Conservation (phyloP, 495 filamentous ascomycete species). For the Penicillium chermesinum region DNA sequence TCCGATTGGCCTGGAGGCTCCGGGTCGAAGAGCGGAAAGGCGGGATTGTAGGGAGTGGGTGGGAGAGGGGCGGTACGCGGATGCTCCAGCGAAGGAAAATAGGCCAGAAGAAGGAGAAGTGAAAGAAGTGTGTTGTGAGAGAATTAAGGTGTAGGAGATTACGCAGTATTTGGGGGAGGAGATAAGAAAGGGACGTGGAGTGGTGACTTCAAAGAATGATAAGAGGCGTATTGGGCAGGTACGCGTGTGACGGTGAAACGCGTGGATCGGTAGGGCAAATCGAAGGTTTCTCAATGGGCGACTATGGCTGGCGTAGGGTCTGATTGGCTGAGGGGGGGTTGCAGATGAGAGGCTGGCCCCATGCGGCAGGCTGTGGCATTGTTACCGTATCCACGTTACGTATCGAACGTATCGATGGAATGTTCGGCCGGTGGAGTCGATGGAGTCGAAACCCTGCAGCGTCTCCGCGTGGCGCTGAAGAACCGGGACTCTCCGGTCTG, state of each 20-base stretch:
- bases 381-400: background rate
- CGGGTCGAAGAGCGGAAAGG: background rate
- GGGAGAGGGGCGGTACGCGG: no score
- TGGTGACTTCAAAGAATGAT: conserved; percentile 25
- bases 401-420: no score
- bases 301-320: background rate
- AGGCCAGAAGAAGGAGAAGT: background rate
- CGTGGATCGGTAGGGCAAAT: conserved; percentile 1
- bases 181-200: conserved; percentile 16
- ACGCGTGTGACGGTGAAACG: conserved; percentile 21
- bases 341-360: conserved; percentile 5
- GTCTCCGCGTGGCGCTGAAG: background rate
- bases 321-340: conserved; percentile 7
- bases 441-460: conserved; percentile 10
- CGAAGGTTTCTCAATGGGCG: background rate
- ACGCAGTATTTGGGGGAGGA: conserved; percentile 6
- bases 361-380: background rate
- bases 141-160: background rate
- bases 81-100: background rate
- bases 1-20: conserved; percentile 2
- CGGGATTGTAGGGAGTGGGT: background rate
- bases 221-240: conserved; percentile 30
- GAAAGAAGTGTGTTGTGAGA: background rate
- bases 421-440: conserved; percentile 25
- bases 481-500: background rate